Percentiles rank a stretch among this genome's conserved stretches.
Conservation (phyloP, 176 grass and related monocot species). For the Cenchrus fungigraminus region DNA sequence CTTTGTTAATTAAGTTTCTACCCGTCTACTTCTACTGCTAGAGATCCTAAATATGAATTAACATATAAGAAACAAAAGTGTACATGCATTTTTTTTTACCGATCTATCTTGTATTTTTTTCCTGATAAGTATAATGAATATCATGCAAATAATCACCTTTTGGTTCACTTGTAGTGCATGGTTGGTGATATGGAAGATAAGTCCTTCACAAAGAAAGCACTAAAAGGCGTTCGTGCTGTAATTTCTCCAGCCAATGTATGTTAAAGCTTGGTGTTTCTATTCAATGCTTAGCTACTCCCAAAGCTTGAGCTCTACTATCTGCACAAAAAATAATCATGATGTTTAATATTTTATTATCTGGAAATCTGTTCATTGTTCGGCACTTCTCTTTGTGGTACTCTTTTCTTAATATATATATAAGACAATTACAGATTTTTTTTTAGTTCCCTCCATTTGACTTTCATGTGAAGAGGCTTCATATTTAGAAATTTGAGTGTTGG, state of each 20-base stretch:
- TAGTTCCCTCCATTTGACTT: not conserved
- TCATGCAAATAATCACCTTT: conserved; percentile 18
- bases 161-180: conserved; percentile 56
- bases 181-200: conserved; percentile 71
- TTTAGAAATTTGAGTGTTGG: not conserved
- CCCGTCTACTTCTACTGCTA: too few relatives aligned
- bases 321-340: not conserved
- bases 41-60: too few relatives aligned
- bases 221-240: conserved; percentile 74
- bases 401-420: not conserved
- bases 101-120: conserved; percentile 1
- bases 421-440: not conserved
- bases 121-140: not conserved
- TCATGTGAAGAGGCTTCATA: not conserved
- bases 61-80: not conserved
- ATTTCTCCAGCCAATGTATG: conserved; percentile 81
- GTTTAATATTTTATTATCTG: not conserved
- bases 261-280: conserved; percentile 1
- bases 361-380: not conserved
- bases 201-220: conserved; percentile 70
- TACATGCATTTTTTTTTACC: not conserved
- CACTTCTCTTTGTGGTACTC: not conserved
- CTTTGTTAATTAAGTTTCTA: too few relatives aligned
- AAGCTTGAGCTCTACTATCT: not conserved
- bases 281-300: not conserved